Evolutionary conservation across 164 flowering plant genomes (phyloP), one percentile per base, ranked within the genome.

Genomic region (Annona cherimola): DNA sequence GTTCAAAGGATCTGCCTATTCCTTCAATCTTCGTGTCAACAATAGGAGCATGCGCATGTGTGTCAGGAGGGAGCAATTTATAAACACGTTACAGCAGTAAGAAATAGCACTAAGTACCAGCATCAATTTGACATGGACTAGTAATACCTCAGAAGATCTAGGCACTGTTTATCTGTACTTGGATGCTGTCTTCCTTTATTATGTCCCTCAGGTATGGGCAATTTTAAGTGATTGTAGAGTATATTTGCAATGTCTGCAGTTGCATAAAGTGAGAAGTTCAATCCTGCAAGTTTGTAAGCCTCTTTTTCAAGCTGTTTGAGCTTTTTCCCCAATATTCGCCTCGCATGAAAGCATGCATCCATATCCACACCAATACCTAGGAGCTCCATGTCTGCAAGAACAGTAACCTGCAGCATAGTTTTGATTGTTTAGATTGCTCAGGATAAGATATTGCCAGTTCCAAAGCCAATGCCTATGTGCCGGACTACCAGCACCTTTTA

Each of bases 281-380:
- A 87, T 71, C 97, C 99, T 75, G 99, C 96, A 71, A 90, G 83
- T 65, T 65, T 82, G 74, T 86, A 83, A 76, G 99, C 99, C 80
- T 92, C 90, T 78, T 83, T 88, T 83, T 93, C 97, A 69, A 96
- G 94, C 68, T 70, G 73, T 80, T 81, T 87, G 16, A 96, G 83
- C 78, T 88, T 96, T 77, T 80, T 83, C 42, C 83, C 84, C 72
- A 96, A 68, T 45, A 88, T 8, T 73, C 86, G 83, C 61, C 94
- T 90, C 55, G 95, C 95, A 67, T 63, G 78, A 68, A 91, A 86
- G 80, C 98, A 93, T 66, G 88, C 87, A 67, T 93, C 99, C 93
- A 96, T 86, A 82, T 96, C 97, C 73, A 96, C 90, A 75, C 98
- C 97, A 61, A 96, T 88, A 54, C 99, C 99, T 84, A 90, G 89